Conservation (phyloP, 2,329 filamentous ascomycete species). For the Beauveria rudraprayagi region DNA sequence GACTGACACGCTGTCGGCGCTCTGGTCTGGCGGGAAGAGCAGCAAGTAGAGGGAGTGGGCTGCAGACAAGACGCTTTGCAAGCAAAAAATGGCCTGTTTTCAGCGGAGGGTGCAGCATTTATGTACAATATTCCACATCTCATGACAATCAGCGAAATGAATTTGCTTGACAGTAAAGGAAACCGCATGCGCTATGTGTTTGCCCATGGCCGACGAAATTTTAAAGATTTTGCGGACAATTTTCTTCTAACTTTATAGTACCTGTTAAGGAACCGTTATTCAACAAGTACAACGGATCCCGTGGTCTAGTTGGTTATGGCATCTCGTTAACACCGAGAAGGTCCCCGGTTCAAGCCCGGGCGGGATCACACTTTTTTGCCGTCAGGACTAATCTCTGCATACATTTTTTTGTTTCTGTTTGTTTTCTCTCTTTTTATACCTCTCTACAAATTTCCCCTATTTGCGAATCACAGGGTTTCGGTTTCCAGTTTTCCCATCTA, state of each 20-base stretch:
- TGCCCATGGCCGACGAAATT: neutral
- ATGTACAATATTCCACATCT: conserved; percentile 1
- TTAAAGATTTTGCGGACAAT: too few species aligned
- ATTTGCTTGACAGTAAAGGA: neutral
- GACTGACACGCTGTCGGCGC: conserved; percentile 21
- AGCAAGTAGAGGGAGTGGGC: conserved; percentile 3
- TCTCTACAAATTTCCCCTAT: neutral
- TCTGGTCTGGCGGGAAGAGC: conserved; percentile 23
- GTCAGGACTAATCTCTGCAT: neutral
- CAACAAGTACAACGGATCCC: conserved; percentile 18
- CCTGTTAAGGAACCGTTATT: neutral
- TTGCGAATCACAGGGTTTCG: too few species aligned
- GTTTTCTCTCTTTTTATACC: neutral
- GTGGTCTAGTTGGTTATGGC: conserved; percentile 34
- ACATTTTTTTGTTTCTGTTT: neutral
- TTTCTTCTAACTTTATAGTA: neutral
- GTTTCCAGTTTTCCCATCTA: too few species aligned
- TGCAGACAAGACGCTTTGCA: neutral
- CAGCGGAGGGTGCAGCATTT: neutral
- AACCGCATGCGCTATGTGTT: neutral
- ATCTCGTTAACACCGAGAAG: conserved; percentile 33
- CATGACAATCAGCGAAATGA: neutral
- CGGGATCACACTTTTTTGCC: conserved; percentile 24
- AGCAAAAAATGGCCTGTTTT: neutral
- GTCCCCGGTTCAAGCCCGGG: conserved; percentile 33